phyloP scores from a whole-genome alignment of 768 basidiomycete genomes.

The Suillus lakei region DNA sequence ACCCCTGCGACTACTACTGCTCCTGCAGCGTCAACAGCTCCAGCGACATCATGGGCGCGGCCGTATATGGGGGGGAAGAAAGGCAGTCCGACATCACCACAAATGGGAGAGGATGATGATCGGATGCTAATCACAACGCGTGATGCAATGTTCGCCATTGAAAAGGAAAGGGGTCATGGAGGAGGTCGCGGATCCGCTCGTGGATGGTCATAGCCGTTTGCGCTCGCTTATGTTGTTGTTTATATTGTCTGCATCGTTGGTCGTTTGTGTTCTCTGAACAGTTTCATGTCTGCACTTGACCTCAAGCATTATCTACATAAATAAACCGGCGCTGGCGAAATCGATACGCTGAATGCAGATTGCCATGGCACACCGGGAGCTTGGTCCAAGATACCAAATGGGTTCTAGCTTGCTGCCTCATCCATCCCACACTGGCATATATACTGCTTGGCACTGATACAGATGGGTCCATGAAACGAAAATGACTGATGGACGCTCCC shows the following conservation, averaged over 20 bases:
- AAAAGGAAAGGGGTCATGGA: slow-evolving; percentile 83
- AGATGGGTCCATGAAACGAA: neutral
- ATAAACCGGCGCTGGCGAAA: neutral
- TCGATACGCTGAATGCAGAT: neutral
- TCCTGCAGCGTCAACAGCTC: slow-evolving; percentile 35
- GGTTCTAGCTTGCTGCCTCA: too few relatives aligned
- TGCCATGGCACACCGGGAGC: too few relatives aligned
- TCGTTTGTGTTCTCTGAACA: neutral
- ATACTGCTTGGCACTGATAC: neutral
- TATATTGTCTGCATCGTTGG: neutral
- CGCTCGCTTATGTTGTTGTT: neutral
- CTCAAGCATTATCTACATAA: neutral
- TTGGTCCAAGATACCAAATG: too few relatives aligned
- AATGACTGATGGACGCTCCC: neutral
- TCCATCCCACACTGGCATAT: too few relatives aligned
- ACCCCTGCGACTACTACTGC: slow-evolving; percentile 36
- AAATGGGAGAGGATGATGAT: slow-evolving; percentile 57
- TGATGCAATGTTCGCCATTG: slow-evolving; percentile 87
- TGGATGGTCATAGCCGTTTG: slow-evolving; percentile 56
- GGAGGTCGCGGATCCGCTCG: slow-evolving; percentile 78
- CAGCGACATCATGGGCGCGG: slow-evolving; percentile 55
- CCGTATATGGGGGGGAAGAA: slow-evolving; percentile 68
- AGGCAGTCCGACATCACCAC: slow-evolving; percentile 32
- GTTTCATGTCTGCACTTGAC: neutral
- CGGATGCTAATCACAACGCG: slow-evolving; percentile 67